phyloP scores from a whole-genome alignment of 768 basidiomycete genomes.

The Boletus speciosus region DNA sequence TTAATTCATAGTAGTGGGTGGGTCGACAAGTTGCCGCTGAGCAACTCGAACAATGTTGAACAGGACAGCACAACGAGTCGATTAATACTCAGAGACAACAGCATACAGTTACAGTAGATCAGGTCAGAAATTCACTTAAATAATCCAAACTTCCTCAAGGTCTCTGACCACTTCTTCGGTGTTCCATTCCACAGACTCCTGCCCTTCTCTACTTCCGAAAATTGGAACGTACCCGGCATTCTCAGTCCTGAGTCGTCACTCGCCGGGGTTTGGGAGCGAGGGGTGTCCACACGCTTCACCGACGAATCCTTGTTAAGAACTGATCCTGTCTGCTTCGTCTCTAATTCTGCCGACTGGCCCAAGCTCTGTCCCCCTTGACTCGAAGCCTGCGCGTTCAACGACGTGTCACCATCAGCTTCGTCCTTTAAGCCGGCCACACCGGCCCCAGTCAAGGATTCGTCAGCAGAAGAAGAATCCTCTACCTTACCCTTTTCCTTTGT shows the following conservation, averaged over 20 bases:
- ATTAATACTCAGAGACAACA: background rate
- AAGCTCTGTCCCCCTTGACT: background rate
- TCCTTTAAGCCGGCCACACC: conserved; percentile 16
- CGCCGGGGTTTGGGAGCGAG: conserved; percentile 1
- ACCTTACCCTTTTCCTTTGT: conserved; percentile 22
- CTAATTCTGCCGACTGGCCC: conserved; percentile 4
- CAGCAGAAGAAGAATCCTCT: conserved; percentile 18
- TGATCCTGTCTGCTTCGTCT: background rate
- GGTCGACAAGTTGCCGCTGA: background rate
- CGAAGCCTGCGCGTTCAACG: conserved; percentile 2
- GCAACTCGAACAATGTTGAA: background rate
- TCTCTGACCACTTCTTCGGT: conserved; percentile 18
- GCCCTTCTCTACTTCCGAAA: conserved; percentile 11
- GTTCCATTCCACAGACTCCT: background rate
- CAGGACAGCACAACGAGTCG: background rate
- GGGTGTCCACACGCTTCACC: conserved; percentile 2
- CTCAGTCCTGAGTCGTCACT: conserved; percentile 33
- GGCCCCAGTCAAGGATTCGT: conserved; percentile 19
- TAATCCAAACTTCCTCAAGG: conserved; percentile 24
- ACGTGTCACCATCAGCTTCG: background rate
- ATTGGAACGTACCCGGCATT: conserved; percentile 55
- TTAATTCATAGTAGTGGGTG: background rate
- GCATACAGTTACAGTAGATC: background rate
- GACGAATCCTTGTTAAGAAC: background rate
- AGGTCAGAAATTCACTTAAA: conserved; percentile 11